Conservation (phyloP, 805 yeast species). For the Pichia cabralensis region DNA sequence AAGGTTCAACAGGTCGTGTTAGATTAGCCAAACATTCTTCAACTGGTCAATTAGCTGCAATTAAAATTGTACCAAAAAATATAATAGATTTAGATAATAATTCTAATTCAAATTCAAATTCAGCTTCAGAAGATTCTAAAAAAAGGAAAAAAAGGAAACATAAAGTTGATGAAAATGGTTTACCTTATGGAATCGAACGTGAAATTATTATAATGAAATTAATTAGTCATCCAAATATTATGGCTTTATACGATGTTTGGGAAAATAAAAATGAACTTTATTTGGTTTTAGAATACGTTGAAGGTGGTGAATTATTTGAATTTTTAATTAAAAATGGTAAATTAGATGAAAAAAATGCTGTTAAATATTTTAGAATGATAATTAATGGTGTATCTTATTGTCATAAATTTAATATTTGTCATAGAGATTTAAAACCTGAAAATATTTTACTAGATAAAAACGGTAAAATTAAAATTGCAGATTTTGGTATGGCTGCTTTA, state of each 20-base stretch:
- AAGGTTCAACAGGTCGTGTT: slow-evolving; percentile 79
- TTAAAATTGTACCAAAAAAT: slow-evolving; percentile 67
- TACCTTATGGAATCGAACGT: slow-evolving; percentile 93
- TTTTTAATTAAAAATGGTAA: slow-evolving; percentile 63
- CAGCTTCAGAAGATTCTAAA: slow-evolving; percentile 9
- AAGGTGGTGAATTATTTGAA: slow-evolving; percentile 82
- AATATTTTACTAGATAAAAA: slow-evolving; percentile 58
- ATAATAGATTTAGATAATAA: slow-evolving; percentile 15
- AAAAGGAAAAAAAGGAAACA: slow-evolving; percentile 15
- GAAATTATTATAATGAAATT: slow-evolving; percentile 97
- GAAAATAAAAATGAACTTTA: slow-evolving; percentile 87
- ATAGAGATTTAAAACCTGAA: slow-evolving; percentile 77
- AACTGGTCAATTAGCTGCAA: slow-evolving; percentile 73
- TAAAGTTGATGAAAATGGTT: slow-evolving; percentile 32
- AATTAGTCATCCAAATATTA: slow-evolving; percentile 85
- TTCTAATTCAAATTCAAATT: slow-evolving; percentile 1
- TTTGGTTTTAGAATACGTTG: slow-evolving; percentile 70
- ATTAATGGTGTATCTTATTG: slow-evolving; percentile 72
- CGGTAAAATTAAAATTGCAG: slow-evolving; percentile 68
- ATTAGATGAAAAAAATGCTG: slow-evolving; percentile 62
- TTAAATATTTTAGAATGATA: slow-evolving; percentile 67
- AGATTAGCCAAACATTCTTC: slow-evolving; percentile 58
- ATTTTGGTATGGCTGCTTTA: slow-evolving; percentile 85
- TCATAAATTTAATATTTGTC: slow-evolving; percentile 73
- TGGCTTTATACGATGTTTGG: slow-evolving; percentile 95